Evolutionary conservation across 768 basidiomycete genomes (phyloP), one percentile per base, ranked within the genome.

Genomic region (Amanita pallidorosea): DNA sequence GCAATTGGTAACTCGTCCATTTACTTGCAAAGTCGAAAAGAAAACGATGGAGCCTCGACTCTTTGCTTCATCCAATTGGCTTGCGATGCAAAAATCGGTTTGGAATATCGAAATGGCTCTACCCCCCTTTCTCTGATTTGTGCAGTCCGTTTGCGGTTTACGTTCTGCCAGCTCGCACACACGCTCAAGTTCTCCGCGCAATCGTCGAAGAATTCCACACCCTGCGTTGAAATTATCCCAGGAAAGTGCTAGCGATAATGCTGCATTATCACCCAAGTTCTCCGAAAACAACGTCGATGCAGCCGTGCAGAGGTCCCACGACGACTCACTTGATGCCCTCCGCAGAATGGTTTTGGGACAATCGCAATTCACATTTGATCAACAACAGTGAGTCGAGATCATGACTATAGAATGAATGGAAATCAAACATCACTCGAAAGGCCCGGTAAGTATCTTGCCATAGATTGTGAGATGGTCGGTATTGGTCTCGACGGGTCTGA

Each of bases 401-500:
- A 29, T 22, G 17, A 34, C 27, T 15, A 36, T 12, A 27, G 20
- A 44, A 45, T 23, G 20, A 37, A 46, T 42, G 20, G 12, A 31
- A 25, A 20, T 41, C n/a, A 27, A n/a, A 11, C 17, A 36, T 47
- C 36, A 20, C 22, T 53, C 18, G 17, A 29, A 47, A 81, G 83
- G 43, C 78, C 80, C 4, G 85, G 85, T 44, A 83, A 77, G 60
- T 86, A 86, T 55, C 68, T 96, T 38, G 81, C 91, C 0, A 70
- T 99, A 25, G 95, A 99, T 65, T 98, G 95, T 59, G 95, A 98
- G 66, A 96, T 98, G 92, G 94, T 98, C 9, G 93, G 93, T 4
- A 77, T 95, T n/a, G 92, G 92, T 1, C 73, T 80, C n/a, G 74
- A 83, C 22, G 90, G 89, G 18, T 66, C 65, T 2, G 90, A 95